Evolutionary conservation across 1,284 basidiomycete species (phyloP).

Genomic region (Melampsora americana): DNA sequence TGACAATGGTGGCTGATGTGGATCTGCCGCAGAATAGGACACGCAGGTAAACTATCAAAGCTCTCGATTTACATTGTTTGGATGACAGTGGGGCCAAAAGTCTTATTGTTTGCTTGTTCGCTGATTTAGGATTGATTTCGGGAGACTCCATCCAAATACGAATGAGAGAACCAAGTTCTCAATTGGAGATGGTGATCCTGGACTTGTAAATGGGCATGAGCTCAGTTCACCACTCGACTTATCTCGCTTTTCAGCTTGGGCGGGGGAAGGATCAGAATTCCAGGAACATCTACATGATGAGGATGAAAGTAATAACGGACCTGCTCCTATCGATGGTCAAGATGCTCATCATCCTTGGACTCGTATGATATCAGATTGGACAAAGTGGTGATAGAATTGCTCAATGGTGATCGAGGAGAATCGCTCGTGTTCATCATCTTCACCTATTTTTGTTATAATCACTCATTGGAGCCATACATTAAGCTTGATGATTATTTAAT

Average conservation of each 20-base stretch:
- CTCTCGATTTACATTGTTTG: background rate
- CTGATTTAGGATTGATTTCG: background rate
- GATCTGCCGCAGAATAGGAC: background rate
- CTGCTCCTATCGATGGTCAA: background rate
- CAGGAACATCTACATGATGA: background rate
- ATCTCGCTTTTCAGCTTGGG: background rate
- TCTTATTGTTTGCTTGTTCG: no score
- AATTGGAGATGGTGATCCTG: background rate
- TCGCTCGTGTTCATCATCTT: no score
- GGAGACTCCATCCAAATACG: background rate
- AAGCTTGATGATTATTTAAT: no score
- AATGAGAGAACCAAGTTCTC: background rate
- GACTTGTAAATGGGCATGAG: background rate
- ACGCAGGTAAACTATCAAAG: background rate
- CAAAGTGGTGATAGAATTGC: background rate
- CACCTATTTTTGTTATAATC: no score
- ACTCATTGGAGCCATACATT: no score
- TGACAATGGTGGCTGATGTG: background rate
- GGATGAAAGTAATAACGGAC: background rate
- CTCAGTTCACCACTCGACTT: slow-evolving; percentile 1
- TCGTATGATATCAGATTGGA: background rate
- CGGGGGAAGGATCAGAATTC: background rate
- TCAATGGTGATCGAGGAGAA: no score
- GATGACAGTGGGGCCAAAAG: no score
- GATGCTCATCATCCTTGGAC: background rate